Conservation (phyloP, 169 alveolate genomes). For the Eimeria sp. region DNA sequence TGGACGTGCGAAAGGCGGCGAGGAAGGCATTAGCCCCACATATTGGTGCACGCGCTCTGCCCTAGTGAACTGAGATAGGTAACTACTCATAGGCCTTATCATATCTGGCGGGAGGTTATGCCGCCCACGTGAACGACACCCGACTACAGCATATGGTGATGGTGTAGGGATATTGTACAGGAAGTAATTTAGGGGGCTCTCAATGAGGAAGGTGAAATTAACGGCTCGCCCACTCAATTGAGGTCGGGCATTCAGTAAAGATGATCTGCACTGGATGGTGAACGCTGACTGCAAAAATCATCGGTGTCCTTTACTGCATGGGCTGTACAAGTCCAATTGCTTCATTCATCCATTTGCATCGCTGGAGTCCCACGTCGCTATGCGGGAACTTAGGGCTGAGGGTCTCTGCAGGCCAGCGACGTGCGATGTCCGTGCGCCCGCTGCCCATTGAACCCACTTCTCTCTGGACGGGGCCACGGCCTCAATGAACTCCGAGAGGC, state of each 20-base stretch:
- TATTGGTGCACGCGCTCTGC: not conserved
- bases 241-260: not conserved
- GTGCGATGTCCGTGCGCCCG: constrained; percentile 41
- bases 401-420: constrained; percentile 32
- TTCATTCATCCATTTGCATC: not conserved
- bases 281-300: not conserved
- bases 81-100: not conserved
- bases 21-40: not conserved
- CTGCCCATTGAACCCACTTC: constrained; percentile 55
- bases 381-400: constrained; percentile 18
- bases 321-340: not conserved
- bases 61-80: not conserved
- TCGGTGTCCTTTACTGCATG: not conserved
- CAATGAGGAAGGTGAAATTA: not conserved
- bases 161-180: not conserved
- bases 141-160: too few relatives aligned
- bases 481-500: constrained; percentile 44
- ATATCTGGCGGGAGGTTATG: not conserved
- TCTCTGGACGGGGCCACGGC: constrained; percentile 58
- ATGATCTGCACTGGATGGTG: not conserved
- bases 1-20: not conserved
- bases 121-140: not conserved
- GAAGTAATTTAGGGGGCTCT: not conserved
- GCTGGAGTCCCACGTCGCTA: constrained; percentile 5
- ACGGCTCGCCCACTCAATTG: not conserved